Conservation (phyloP, 176 grass and related monocot genomes). For the Echinochloa phyllopogon region DNA sequence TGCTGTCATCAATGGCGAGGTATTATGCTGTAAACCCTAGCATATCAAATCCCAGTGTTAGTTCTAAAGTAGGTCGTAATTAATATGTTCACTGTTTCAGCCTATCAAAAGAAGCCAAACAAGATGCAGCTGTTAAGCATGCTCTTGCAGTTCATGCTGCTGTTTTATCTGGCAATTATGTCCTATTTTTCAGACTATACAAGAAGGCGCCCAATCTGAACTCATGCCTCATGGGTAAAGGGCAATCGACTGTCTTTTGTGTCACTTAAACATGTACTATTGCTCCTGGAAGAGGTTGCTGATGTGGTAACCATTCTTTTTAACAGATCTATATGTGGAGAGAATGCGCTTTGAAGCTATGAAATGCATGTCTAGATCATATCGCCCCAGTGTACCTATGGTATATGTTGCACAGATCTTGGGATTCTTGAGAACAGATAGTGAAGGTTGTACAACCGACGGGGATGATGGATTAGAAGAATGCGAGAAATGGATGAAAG, state of each 20-base stretch:
- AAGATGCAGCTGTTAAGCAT: conserved; percentile 87
- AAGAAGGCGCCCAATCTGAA: conserved; percentile 88
- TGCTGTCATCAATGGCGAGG: conserved; percentile 91
- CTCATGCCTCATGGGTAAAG: conserved; percentile 90
- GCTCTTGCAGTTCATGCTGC: conserved; percentile 84
- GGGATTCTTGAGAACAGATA: conserved; percentile 60
- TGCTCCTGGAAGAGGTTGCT: conserved; percentile 32
- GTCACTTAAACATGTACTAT: conserved; percentile 24
- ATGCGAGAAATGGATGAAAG: conserved; percentile 89
- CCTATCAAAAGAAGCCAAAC: conserved; percentile 78
- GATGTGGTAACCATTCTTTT: conserved; percentile 35
- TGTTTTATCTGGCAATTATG: conserved; percentile 92
- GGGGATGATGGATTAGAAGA: conserved; percentile 59
- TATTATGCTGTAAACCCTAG: conserved; percentile 40
- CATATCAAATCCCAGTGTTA: neutral
- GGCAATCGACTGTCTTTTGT: conserved; percentile 15
- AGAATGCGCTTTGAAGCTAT: conserved; percentile 87
- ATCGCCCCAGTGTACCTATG: conserved; percentile 70
- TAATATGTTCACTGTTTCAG: conserved; percentile 58
- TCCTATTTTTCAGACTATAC: conserved; percentile 91
- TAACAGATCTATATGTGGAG: conserved; percentile 85
- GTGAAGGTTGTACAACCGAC: conserved; percentile 39
- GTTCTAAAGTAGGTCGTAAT: conserved; percentile 18
- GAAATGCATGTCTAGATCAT: conserved; percentile 91
- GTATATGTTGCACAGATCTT: conserved; percentile 74